These are phyloP conservation scores for Amylostereum chailletii DNA, from an alignment of 1,284 basidiomycete species.

Conservation along the genomic window DNA sequence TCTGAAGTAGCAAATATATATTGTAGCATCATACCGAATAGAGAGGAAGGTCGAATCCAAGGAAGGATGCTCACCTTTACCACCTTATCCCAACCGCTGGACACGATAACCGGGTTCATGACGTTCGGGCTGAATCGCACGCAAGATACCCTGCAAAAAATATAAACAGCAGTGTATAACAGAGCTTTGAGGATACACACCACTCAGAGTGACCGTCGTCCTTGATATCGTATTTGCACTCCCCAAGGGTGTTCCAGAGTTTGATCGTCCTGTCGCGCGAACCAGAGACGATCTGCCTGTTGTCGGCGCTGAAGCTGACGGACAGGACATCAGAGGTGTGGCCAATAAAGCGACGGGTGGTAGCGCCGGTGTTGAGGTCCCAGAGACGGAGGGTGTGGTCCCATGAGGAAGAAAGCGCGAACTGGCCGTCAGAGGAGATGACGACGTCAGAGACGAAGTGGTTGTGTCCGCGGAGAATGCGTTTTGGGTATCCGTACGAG, in stretches of 20 bases:
- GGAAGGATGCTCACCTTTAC: constrained; percentile 77
- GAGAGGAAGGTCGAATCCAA: constrained; percentile 6
- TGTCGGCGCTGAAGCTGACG: constrained; percentile 96
- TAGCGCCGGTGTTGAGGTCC: constrained; percentile 94
- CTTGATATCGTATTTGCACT: constrained; percentile 99
- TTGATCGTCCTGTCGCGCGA: constrained; percentile 98
- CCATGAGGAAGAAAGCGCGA: constrained; percentile 99
- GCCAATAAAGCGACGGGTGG: constrained; percentile 95
- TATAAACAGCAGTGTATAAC: constrained; percentile 1
- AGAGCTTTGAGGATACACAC: constrained; percentile 32
- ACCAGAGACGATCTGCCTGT: constrained; percentile 98
- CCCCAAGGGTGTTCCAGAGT: constrained; percentile 99
- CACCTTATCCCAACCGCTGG: constrained; percentile 99
- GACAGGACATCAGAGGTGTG: constrained; percentile 98
- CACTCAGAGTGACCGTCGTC: constrained; percentile 97
- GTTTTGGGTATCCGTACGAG: constrained; percentile 91
- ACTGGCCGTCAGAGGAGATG: constrained; percentile 98
- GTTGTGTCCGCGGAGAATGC: constrained; percentile 98
- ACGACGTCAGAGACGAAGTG: constrained; percentile 99
- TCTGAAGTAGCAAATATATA: constrained; percentile 84
- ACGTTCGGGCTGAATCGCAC: constrained; percentile 99
- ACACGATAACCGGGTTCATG: constrained; percentile 97
- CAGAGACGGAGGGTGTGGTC: constrained; percentile 99
- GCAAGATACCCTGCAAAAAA: constrained; percentile 80
- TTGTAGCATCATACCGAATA: constrained; percentile 35